Percentiles rank a stretch among this genome's conserved stretches.
Evolutionary conservation across 2,329 filamentous ascomycete genomes (phyloP).

Genomic region (Cryphonectria radicalis): DNA sequence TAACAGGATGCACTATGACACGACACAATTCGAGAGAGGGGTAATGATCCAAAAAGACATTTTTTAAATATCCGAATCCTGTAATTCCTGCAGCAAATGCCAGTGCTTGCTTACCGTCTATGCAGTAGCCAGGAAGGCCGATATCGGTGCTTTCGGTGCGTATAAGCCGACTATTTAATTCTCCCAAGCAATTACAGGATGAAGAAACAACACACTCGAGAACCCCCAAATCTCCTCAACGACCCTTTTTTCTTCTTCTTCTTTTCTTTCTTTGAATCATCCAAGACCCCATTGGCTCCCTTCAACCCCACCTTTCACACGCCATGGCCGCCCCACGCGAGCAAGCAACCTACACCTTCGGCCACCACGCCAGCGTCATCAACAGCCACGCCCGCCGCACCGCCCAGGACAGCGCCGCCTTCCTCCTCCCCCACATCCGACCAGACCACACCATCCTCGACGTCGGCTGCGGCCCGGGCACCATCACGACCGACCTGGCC

Average conservation of each 20-base stretch:
- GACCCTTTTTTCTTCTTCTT: neutral
- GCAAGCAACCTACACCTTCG: conserved; percentile 39
- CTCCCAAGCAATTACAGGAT: too few species aligned
- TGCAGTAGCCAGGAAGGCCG: neutral
- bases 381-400: conserved; percentile 47
- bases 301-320: neutral
- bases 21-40: neutral
- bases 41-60: neutral
- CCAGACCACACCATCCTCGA: conserved; percentile 47
- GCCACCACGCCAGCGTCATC: conserved; percentile 45
- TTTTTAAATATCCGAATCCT: neutral
- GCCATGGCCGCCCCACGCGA: conserved; percentile 29
- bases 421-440: conserved; percentile 48
- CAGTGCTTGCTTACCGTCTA: neutral
- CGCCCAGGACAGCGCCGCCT: conserved; percentile 47
- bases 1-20: neutral
- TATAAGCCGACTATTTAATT: neutral
- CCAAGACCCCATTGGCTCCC: neutral
- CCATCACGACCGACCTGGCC: conserved; percentile 50
- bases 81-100: neutral
- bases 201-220: neutral
- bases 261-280: neutral
- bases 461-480: conserved; percentile 54
- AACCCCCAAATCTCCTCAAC: neutral
- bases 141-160: neutral